Evolutionary conservation across 1,139 yeast genomes (phyloP).

Genomic region (Saccharomyces pastorianus): DNA sequence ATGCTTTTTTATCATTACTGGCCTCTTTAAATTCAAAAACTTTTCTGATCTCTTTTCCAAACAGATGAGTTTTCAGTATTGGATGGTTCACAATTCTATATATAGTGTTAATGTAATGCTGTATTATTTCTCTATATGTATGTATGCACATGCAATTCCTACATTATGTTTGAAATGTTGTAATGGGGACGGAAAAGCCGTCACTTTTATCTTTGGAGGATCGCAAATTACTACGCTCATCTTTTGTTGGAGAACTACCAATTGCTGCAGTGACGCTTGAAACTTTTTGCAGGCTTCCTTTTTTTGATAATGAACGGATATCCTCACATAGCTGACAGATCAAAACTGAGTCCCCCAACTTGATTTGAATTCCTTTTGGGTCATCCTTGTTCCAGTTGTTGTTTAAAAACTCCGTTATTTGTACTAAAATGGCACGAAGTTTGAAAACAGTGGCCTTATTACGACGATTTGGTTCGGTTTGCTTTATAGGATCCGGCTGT

Average conservation of each 20-base stretch:
- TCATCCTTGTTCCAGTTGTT: constrained; percentile 16
- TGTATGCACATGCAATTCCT: neutral
- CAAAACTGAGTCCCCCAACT: constrained; percentile 31
- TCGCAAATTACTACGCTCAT: neutral
- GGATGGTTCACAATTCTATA: neutral
- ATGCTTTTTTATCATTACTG: too few relatives aligned
- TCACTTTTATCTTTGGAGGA: neutral
- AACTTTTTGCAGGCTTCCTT: neutral
- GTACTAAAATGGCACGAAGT: neutral
- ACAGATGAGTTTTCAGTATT: neutral
- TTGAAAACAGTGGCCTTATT: neutral
- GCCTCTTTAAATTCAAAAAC: neutral
- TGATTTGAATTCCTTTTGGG: constrained; percentile 12
- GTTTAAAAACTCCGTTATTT: constrained; percentile 13
- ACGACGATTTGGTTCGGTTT: neutral
- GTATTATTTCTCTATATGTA: neutral
- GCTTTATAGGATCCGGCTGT: neutral
- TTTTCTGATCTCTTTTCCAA: neutral
- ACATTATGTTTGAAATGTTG: neutral
- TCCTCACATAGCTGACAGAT: constrained; percentile 30
- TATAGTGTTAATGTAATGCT: neutral
- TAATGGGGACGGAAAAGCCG: neutral
- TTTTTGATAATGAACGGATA: constrained; percentile 8
- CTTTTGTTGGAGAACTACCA: neutral
- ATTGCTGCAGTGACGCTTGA: neutral